phyloP scores from a whole-genome alignment of 2,329 filamentous ascomycete genomes.

The Hymenoscyphus occultus region DNA sequence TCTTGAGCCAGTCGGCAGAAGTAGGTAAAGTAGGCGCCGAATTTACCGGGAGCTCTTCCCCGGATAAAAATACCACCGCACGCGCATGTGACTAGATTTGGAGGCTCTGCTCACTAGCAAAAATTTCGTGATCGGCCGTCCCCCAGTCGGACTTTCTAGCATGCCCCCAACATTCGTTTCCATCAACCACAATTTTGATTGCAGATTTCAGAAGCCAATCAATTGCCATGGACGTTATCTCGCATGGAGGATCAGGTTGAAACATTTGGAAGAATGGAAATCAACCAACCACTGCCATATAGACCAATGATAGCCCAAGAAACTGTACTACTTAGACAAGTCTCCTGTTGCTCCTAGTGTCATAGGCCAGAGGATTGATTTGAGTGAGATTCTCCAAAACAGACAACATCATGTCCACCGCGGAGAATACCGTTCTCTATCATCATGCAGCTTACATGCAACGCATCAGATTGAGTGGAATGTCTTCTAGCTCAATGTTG shows the following conservation, averaged over 20 bases:
- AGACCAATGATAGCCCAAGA: not conserved
- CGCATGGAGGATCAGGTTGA: not conserved
- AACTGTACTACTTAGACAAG: not conserved
- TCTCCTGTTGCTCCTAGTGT: not conserved
- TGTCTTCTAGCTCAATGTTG: not conserved
- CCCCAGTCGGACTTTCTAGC: not conserved
- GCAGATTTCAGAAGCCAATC: not conserved
- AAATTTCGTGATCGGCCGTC: not conserved
- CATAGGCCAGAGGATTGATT: not conserved
- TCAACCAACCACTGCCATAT: not conserved
- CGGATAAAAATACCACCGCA: not conserved
- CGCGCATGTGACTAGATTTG: not conserved
- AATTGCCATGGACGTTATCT: not conserved
- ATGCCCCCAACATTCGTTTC: slow-evolving; percentile 1
- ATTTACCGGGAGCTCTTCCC: not conserved
- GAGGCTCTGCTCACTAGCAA: not conserved
- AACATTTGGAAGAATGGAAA: not conserved
- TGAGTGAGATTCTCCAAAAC: not conserved
- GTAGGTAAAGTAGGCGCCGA: no score
- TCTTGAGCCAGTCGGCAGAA: not conserved
- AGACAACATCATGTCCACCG: not conserved
- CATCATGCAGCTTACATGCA: not conserved
- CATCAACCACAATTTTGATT: not conserved
- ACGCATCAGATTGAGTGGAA: not conserved
- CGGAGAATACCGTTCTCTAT: not conserved